Percentiles rank a stretch among this genome's conserved stretches.
phyloP scores from a whole-genome alignment of 345 rosid genomes.

The Salix purpurea region DNA sequence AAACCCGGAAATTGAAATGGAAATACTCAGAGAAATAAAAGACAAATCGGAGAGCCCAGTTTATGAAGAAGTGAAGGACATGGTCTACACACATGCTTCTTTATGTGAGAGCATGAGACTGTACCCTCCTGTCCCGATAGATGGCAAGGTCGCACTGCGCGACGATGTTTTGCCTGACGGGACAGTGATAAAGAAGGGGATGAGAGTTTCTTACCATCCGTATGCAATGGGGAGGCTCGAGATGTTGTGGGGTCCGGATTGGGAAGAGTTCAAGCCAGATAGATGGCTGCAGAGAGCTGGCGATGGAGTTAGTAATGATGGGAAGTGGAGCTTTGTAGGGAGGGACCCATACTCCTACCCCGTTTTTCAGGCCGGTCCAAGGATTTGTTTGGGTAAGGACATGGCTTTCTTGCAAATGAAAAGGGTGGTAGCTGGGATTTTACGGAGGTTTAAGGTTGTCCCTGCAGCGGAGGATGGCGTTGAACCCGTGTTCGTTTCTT shows the following conservation, averaged over 20 bases:
- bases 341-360: constrained; percentile 23
- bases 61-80: constrained; percentile 31
- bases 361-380: constrained; percentile 32
- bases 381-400: constrained; percentile 29
- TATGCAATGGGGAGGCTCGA: constrained; percentile 30
- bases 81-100: constrained; percentile 15
- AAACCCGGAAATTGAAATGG: constrained; percentile 36
- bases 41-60: constrained; percentile 16
- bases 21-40: constrained; percentile 40
- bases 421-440: constrained; percentile 30
- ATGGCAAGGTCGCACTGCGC: constrained; percentile 27
- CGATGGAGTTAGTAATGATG: constrained; percentile 3
- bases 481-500: constrained; percentile 39
- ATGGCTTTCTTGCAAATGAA: constrained; percentile 35
- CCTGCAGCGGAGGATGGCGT: constrained; percentile 32
- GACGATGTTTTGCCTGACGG: constrained; percentile 47
- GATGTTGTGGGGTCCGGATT: constrained; percentile 24
- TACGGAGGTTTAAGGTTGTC: constrained; percentile 46
- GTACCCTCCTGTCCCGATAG: constrained; percentile 56
- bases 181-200: constrained; percentile 44
- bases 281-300: constrained; percentile 30
- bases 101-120: constrained; percentile 54
- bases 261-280: constrained; percentile 26
- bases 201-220: constrained; percentile 35
- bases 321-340: constrained; percentile 33